Base-by-base conservation (phyloP, 345 rosid genomes). In the Linum tenue region DNA sequence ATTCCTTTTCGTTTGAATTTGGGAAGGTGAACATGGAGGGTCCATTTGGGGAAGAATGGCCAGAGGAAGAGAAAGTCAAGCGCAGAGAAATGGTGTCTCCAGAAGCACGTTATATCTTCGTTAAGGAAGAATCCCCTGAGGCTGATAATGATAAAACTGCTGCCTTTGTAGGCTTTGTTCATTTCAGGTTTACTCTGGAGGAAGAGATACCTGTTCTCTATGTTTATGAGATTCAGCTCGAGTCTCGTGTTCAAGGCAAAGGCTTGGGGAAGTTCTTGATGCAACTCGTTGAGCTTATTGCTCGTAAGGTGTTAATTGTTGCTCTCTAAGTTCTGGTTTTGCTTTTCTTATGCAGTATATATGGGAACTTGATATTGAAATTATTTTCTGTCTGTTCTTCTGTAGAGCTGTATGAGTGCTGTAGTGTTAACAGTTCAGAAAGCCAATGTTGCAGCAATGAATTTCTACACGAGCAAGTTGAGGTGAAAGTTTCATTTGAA, bases 181-280 rank as follows among this genome's bases (percentile, higher is more conserved):
- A 88, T 67, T 94, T 76, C 58, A 88, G 95, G 17, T 90, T 94
- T 74, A 80, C 86, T 37, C 55, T 90, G 48, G 97, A 90, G 79
- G 97, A 90, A 77, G 92, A 86, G 44, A 69, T 88, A 39, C 90
- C 92, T 3, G 95, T 90, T 40, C 83, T 94, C 63, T 94, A 94
- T 53, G 84, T 90, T 39, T 94, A 94, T 64, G 99, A 94, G 70
- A 65, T 90, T 57, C 99, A 88, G 75, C 86, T 94, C 11, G 86
- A 90, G 65, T 68, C 87, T 63, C 68, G 56, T 36, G 74, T 84
- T 63, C 99, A 83, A 73, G 87, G 95, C 38, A 88, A 82, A 73
- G 95, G 97, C 67, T 64, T 90, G 15, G 97, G 97, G 41, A 82
- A 86, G 43, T 86, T 84, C 79, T 73, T 94, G 59, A 94, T 94